Percentiles rank a stretch among this genome's conserved stretches.
Conservation (phyloP, 441 rosid species). For the Breynia disticha region DNA sequence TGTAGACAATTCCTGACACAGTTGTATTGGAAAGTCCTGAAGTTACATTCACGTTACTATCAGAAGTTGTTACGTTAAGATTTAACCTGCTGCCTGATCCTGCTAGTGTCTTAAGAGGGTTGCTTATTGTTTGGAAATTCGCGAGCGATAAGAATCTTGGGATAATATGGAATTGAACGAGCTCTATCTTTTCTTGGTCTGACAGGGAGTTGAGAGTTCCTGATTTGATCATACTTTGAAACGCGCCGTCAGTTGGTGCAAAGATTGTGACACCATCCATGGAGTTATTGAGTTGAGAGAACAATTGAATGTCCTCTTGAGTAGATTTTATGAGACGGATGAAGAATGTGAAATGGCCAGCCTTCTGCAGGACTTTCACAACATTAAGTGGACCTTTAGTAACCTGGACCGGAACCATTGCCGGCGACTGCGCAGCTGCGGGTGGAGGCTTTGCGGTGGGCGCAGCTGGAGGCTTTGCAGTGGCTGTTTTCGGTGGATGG, state of each 20-base stretch:
- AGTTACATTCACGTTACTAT: slow-evolving; percentile 49
- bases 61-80: slow-evolving; percentile 49
- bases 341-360: slow-evolving; percentile 51
- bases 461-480: slow-evolving; percentile 6
- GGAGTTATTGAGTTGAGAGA: slow-evolving; percentile 57
- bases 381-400: slow-evolving; percentile 45
- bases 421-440: slow-evolving; percentile 1
- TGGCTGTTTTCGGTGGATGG: no score
- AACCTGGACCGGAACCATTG: slow-evolving; percentile 3
- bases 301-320: slow-evolving; percentile 43
- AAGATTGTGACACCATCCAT: slow-evolving; percentile 67
- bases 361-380: slow-evolving; percentile 60
- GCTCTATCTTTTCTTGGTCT: slow-evolving; percentile 49
- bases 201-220: slow-evolving; percentile 56
- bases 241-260: slow-evolving; percentile 59
- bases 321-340: slow-evolving; percentile 55
- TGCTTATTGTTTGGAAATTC: slow-evolving; percentile 69
- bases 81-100: slow-evolving; percentile 49
- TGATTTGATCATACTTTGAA: slow-evolving; percentile 36
- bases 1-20: slow-evolving; percentile 51
- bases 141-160: slow-evolving; percentile 41
- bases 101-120: slow-evolving; percentile 73
- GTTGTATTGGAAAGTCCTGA: slow-evolving; percentile 62
- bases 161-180: slow-evolving; percentile 60
- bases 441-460: slow-evolving; percentile 14